Conservation (phyloP, 2,329 filamentous ascomycete species). For the Diaporthe citrichinensis region DNA sequence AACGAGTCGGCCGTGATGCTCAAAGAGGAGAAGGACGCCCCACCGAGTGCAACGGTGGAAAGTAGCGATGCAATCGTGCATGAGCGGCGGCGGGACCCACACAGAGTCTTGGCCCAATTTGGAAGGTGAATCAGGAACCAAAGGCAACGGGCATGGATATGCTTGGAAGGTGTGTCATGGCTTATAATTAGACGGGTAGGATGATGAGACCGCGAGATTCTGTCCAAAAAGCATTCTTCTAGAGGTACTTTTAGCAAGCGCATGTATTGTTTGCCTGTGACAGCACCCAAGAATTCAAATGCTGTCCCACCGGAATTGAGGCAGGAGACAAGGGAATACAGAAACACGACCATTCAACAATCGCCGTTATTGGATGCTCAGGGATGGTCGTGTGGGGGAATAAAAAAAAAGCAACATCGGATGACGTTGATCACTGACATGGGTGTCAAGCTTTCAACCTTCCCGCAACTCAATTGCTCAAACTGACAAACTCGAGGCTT, state of each 20-base stretch:
- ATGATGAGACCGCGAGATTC: not conserved
- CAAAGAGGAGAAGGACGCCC: not conserved
- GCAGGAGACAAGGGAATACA: not conserved
- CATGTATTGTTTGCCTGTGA: not conserved
- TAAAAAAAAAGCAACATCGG: not conserved
- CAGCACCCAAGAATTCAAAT: not conserved
- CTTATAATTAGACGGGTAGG: not conserved
- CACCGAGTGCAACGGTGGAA: conserved; percentile 9
- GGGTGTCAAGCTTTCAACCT: not conserved
- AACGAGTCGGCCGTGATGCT: conserved; percentile 12
- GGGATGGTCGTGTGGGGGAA: not conserved
- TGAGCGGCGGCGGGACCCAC: conserved; percentile 20
- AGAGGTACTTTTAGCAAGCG: not conserved
- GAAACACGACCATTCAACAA: not conserved
- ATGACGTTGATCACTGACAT: not conserved
- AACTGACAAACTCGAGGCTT: not conserved
- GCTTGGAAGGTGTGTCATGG: conserved; percentile 15
- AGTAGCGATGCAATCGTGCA: conserved; percentile 15
- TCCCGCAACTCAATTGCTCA: not conserved
- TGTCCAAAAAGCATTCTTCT: not conserved
- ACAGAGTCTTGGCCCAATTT: not conserved
- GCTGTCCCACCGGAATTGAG: not conserved
- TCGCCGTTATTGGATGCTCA: not conserved
- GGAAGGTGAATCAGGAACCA: conserved; percentile 19
- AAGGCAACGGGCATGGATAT: not conserved